Evolutionary conservation across 495 filamentous ascomycete species (phyloP).

Genomic region (Trichocladium uniseriatum): DNA sequence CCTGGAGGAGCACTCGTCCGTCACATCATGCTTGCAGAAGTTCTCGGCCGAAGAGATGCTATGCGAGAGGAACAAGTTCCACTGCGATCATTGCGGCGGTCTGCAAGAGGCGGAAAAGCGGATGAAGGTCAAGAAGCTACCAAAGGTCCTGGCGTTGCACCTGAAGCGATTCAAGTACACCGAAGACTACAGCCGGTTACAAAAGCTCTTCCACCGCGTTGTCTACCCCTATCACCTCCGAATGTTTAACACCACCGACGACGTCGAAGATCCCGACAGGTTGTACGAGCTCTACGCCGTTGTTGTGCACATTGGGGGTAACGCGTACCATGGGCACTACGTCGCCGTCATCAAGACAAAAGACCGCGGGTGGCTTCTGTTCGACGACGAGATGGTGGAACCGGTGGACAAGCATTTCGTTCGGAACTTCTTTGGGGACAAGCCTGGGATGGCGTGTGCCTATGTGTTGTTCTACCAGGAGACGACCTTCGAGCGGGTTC

Average conservation of each 20-base stretch:
- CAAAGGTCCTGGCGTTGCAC: conserved; percentile 84
- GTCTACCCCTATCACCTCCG: conserved; percentile 95
- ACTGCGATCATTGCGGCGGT: conserved; percentile 94
- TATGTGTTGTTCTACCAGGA: conserved; percentile 98
- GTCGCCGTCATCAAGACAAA: conserved; percentile 96
- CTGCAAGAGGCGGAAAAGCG: conserved; percentile 96
- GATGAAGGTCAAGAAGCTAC: conserved; percentile 97
- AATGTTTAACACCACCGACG: conserved; percentile 96
- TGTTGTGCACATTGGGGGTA: conserved; percentile 97
- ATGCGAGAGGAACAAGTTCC: conserved; percentile 96
- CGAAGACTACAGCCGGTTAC: conserved; percentile 82
- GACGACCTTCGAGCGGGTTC: conserved; percentile 81
- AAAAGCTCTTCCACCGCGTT: conserved; percentile 94
- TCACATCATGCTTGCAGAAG: conserved; percentile 87
- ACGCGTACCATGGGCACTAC: conserved; percentile 95
- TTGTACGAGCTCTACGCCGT: conserved; percentile 96
- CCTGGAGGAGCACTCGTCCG: conserved; percentile 88
- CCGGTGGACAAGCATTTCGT: conserved; percentile 95
- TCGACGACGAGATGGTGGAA: conserved; percentile 97
- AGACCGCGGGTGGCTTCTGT: conserved; percentile 89
- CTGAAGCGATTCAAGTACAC: conserved; percentile 97
- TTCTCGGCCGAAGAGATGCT: conserved; percentile 99
- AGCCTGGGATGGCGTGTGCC: conserved; percentile 81
- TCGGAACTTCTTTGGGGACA: conserved; percentile 94
- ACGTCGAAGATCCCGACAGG: conserved; percentile 88